Evolutionary conservation across 2,329 filamentous ascomycete species (phyloP).

Genomic region (Chalaropsis thielavioides): DNA sequence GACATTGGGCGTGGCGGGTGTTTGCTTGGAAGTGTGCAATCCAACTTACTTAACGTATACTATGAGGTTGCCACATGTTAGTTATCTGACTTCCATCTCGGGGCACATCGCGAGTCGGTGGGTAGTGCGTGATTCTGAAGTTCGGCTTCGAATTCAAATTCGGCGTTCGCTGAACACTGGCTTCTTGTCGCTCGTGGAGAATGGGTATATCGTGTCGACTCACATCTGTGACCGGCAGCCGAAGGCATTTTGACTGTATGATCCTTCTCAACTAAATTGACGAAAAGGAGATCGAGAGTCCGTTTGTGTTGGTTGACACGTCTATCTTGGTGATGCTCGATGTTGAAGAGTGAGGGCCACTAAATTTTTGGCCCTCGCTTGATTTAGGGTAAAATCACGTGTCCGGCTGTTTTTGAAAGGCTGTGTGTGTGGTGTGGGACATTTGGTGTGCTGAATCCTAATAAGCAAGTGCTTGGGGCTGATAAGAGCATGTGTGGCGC

Average conservation of each 20-base stretch:
- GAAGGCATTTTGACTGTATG: conserved; percentile 62
- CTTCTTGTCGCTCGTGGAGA: conserved; percentile 9
- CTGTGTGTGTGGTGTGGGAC: conserved; percentile 15
- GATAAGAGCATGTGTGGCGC: neutral
- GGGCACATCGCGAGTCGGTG: neutral
- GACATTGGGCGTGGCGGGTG: neutral
- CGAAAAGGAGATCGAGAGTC: conserved; percentile 25
- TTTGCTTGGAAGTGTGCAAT: neutral
- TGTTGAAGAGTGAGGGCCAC: conserved; percentile 20
- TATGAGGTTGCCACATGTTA: conserved; percentile 30
- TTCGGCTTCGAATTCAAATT: conserved; percentile 8
- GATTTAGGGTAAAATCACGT: conserved; percentile 18
- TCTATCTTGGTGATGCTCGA: conserved; percentile 18
- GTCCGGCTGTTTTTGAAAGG: conserved; percentile 15
- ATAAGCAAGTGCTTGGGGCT: conserved; percentile 7
- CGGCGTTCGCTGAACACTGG: conserved; percentile 3
- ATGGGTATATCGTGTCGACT: conserved; percentile 32
- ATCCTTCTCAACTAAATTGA: conserved; percentile 29
- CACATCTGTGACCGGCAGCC: conserved; percentile 77
- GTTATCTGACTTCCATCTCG: conserved; percentile 21
- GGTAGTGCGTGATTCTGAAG: conserved; percentile 2
- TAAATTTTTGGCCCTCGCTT: conserved; percentile 20
- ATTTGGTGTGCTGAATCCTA: conserved; percentile 9
- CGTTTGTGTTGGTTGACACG: conserved; percentile 24
- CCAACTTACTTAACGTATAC: conserved; percentile 79